phyloP scores from a whole-genome alignment of 371 early-diverging fungal genomes.

The Actinomucor elegans region DNA sequence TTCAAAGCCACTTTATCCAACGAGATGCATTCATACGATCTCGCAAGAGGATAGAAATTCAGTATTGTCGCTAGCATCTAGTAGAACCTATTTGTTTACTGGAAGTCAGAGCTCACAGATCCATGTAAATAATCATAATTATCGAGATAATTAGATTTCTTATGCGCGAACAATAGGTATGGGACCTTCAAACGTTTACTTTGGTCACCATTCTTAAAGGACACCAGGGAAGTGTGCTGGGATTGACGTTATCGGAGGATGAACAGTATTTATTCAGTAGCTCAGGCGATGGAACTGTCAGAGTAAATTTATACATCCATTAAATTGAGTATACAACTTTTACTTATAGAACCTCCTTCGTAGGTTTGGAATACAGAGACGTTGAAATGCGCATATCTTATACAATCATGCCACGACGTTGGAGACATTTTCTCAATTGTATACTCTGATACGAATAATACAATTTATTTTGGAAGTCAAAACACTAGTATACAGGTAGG shows the following conservation, averaged over 20 bases:
- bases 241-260: conserved; percentile 57
- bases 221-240: conserved; percentile 70
- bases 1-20: conserved; percentile 16
- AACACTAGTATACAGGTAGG: conserved; percentile 84
- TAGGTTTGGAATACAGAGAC: conserved; percentile 64
- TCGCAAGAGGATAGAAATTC: conserved; percentile 64
- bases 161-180: no score
- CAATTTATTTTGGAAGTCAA: conserved; percentile 76
- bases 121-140: conserved; percentile 48
- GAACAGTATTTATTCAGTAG: conserved; percentile 68
- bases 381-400: conserved; percentile 60
- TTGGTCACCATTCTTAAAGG: conserved; percentile 60
- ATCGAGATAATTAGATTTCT: no score
- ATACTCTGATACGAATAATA: conserved; percentile 52
- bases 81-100: conserved; percentile 61
- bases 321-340: no score
- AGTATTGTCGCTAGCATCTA: conserved; percentile 71
- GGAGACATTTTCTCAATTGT: conserved; percentile 77
- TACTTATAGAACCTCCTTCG: neutral
- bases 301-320: conserved; percentile 40
- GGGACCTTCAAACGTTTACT: conserved; percentile 68
- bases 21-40: conserved; percentile 60
- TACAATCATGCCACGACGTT: conserved; percentile 72
- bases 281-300: conserved; percentile 38
- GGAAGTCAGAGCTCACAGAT: conserved; percentile 73